These are phyloP conservation scores for Penicillium mononematosum DNA, from an alignment of 495 filamentous ascomycete genomes.

Conservation along the genomic window DNA sequence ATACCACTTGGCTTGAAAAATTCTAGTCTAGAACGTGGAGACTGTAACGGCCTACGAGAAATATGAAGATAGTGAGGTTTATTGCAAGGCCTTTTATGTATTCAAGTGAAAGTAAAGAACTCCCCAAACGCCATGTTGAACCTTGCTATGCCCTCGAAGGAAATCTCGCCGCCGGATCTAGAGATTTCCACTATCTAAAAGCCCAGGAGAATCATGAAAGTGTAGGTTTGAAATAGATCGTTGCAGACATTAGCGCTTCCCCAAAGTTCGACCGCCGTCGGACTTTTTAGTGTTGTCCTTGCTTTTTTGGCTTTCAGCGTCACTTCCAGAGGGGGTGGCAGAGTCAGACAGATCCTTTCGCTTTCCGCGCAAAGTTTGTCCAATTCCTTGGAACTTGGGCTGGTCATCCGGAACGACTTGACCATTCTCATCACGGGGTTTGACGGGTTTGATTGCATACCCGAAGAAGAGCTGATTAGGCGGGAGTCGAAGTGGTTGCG, in stretches of 20 bases:
- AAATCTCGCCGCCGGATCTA: constrained; percentile 15
- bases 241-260: constrained; percentile 24
- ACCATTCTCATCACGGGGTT: constrained; percentile 72
- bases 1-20: not conserved
- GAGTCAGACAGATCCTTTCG: constrained; percentile 49
- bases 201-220: constrained; percentile 14
- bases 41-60: not conserved
- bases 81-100: constrained; percentile 7
- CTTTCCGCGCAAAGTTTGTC: constrained; percentile 76
- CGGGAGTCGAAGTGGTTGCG: constrained; percentile 80
- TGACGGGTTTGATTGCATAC: constrained; percentile 84
- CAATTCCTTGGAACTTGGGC: constrained; percentile 80
- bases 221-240: constrained; percentile 6
- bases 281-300: constrained; percentile 20
- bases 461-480: constrained; percentile 94
- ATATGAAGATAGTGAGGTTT: not conserved
- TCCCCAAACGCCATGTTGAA: constrained; percentile 25
- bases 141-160: constrained; percentile 33
- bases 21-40: not conserved
- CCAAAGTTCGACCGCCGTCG: constrained; percentile 24
- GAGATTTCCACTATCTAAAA: constrained; percentile 15
- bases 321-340: constrained; percentile 37
- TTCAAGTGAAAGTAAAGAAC: constrained; percentile 4
- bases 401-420: constrained; percentile 59
- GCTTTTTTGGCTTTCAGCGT: constrained; percentile 32